Conservation (phyloP, 1,284 basidiomycete species). For the Pseudozyma sp. region DNA sequence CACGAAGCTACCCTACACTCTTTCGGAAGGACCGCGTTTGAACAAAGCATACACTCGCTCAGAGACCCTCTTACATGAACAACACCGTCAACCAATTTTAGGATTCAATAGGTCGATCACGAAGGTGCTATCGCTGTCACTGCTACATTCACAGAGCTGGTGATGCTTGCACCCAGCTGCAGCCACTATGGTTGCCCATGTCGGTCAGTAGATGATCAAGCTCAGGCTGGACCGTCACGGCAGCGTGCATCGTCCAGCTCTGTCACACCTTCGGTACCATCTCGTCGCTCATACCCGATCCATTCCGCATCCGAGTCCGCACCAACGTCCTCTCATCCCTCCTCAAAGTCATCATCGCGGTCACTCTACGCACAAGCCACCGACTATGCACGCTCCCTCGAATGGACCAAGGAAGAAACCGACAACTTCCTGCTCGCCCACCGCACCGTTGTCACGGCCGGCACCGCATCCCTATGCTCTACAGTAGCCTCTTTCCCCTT, state of each 20-base stretch:
- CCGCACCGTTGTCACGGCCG: conserved; percentile 65
- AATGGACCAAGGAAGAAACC: conserved; percentile 45
- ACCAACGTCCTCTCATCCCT: too few species aligned
- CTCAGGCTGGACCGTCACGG: conserved; percentile 37
- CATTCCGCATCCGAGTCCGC: conserved; percentile 8
- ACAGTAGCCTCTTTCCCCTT: conserved; percentile 67
- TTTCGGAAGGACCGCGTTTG: too few species aligned
- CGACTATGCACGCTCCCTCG: conserved; percentile 23
- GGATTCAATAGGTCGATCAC: too few species aligned
- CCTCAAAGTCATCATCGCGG: not conserved
- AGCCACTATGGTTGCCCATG: conserved; percentile 41
- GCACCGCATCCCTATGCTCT: conserved; percentile 66
- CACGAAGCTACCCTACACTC: too few species aligned
- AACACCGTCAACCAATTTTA: too few species aligned
- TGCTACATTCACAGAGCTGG: not conserved
- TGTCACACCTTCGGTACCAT: not conserved
- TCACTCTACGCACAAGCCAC: conserved; percentile 24
- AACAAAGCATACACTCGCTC: too few species aligned
- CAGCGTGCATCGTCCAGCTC: not conserved
- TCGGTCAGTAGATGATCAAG: conserved; percentile 2
- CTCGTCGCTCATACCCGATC: conserved; percentile 9
- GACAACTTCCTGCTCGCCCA: conserved; percentile 53
- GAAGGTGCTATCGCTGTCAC: not conserved
- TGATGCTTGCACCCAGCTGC: conserved; percentile 27
- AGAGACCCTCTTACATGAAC: too few species aligned